Base-by-base conservation (phyloP, 768 basidiomycete species). In the Fibroporia radiculosa region DNA sequence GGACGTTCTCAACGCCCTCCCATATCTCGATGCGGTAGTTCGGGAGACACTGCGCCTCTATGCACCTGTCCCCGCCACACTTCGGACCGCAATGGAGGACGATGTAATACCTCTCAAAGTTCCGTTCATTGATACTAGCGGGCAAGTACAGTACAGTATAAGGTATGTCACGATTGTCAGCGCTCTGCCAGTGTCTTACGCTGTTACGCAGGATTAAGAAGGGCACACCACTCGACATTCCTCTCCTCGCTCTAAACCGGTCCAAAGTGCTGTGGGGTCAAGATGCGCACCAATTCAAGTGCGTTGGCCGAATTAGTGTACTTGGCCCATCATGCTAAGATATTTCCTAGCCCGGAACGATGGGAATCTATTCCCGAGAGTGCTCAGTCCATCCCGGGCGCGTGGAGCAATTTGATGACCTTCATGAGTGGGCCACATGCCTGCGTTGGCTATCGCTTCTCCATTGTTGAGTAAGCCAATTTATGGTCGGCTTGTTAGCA, bases 401-500 rank as follows among this genome's bases (percentile, higher is more conserved):
- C 82, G 1, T 81, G 74, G 73, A 69, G 74, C 12, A 72, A 81
- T 49, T 51, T 77, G 49, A 55, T 83, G 28, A 72, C 77, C 0
- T 86, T 86, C 68, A 51, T 80, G 3, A 78, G 77, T 20, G 83
- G 83, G 2, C 76, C 78, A 13, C 68, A 71, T 18, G 70, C 78
- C 0, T 85, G 82, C 47, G 82, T 84, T 25, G 80, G 82, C 0
- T 83, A 75, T 55, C 71, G 76, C 3, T 84, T 84, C 56, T 69
- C 82, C 8, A 56, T 83, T 14, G 65, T 75, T 12, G 79, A 80
- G 75, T 79, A 48, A 33, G 75, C n/a, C n/a, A n/a, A n/a, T n/a
- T n/a, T n/a, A n/a, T n/a, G n/a, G n/a, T n/a, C n/a, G n/a, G n/a
- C n/a, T n/a, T n/a, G n/a, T n/a, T n/a, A n/a, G n/a, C n/a, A n/a